Evolutionary conservation across 805 yeast genomes (phyloP).

Genomic region (Tetrapisispora pingtungensis): DNA sequence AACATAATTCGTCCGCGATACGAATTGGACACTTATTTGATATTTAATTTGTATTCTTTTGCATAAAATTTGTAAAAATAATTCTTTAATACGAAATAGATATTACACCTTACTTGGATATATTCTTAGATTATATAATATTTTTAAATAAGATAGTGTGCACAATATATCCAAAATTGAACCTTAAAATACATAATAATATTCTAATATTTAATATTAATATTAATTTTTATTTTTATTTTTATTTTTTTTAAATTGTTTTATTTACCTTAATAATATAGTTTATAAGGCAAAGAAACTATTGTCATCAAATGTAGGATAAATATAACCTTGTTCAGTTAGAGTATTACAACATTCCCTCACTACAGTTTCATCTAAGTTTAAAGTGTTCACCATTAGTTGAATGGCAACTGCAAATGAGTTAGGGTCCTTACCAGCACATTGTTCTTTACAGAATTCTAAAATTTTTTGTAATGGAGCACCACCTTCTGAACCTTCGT

Average conservation of each 20-base stretch:
- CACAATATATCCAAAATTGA: neutral
- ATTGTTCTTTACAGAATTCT: constrained; percentile 40
- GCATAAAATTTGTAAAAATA: too few species aligned
- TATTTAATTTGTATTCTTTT: too few species aligned
- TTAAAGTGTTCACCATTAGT: constrained; percentile 48
- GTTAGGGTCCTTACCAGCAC: constrained; percentile 39
- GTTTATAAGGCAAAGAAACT: constrained; percentile 41
- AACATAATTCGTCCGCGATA: too few species aligned
- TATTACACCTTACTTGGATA: neutral
- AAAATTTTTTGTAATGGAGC: constrained; percentile 36
- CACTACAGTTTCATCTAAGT: constrained; percentile 40
- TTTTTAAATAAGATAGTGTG: neutral
- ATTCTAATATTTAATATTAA: neutral
- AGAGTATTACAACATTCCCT: constrained; percentile 41
- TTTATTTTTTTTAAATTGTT: neutral
- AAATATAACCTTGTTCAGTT: constrained; percentile 59
- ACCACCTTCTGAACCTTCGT: constrained; percentile 29
- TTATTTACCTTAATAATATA: neutral
- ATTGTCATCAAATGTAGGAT: constrained; percentile 59
- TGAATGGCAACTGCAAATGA: constrained; percentile 64
- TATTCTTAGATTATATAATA: neutral
- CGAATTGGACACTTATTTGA: too few species aligned
- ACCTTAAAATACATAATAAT: neutral
- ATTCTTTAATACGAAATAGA: too few species aligned
- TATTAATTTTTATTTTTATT: neutral